Evolutionary conservation across 768 basidiomycete genomes (phyloP).

Genomic region (Leccinum aurantiacum): DNA sequence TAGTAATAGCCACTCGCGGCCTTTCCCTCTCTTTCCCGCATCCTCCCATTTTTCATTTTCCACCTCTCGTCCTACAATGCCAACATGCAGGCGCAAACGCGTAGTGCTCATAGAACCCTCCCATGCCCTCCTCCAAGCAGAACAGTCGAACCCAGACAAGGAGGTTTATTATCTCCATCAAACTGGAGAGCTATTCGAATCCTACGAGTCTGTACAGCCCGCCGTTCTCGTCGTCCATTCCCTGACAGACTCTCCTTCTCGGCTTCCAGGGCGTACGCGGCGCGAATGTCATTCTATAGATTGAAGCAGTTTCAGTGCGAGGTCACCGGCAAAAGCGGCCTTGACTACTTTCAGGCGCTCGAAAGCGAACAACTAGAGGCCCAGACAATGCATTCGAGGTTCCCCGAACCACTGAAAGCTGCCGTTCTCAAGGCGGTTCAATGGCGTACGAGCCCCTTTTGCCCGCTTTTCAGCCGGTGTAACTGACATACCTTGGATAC

Average conservation of each 20-base stretch:
- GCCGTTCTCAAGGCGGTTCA: slow-evolving; percentile 91
- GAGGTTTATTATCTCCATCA: slow-evolving; percentile 90
- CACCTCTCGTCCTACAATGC: slow-evolving; percentile 57
- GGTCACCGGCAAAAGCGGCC: slow-evolving; percentile 89
- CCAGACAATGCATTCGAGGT: slow-evolving; percentile 83
- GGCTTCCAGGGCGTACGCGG: slow-evolving; percentile 65
- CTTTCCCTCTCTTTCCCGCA: slow-evolving; percentile 59
- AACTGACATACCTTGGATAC: slow-evolving; percentile 15
- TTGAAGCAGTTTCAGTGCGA: slow-evolving; percentile 96
- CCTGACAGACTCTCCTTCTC: slow-evolving; percentile 17
- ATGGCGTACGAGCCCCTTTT: slow-evolving; percentile 76
- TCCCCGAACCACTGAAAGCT: slow-evolving; percentile 90
- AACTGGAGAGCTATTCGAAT: slow-evolving; percentile 97
- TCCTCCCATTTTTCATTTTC: slow-evolving; percentile 48
- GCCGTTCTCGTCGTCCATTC: slow-evolving; percentile 26
- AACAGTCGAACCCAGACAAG: slow-evolving; percentile 60
- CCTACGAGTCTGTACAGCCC: slow-evolving; percentile 76
- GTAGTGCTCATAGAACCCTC: slow-evolving; percentile 86
- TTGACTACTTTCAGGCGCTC: slow-evolving; percentile 93
- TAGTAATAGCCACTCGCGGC: slow-evolving; percentile 50
- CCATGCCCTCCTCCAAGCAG: slow-evolving; percentile 62
- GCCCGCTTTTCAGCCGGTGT: slow-evolving; percentile 13
- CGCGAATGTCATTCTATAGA: slow-evolving; percentile 92
- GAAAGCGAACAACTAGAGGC: slow-evolving; percentile 91
- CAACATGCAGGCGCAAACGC: slow-evolving; percentile 87